These are phyloP conservation scores for Lolium perenne DNA, from an alignment of 176 grass and related monocot genomes.

Conservation along the genomic window DNA sequence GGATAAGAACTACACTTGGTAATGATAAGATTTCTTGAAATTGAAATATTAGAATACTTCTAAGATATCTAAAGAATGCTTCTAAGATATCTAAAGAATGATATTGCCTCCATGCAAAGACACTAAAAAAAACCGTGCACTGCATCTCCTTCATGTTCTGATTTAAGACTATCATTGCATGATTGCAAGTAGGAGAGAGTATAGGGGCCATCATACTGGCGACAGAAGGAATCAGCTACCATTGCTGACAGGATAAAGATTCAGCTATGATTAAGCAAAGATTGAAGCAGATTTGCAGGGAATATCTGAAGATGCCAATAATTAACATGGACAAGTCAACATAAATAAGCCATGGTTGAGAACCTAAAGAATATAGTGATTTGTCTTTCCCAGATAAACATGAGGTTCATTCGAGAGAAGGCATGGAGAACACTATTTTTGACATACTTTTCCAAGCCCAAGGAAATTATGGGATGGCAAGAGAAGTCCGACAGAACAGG, in stretches of 20 bases:
- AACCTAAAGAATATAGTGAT: conserved; percentile 47
- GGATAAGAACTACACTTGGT: neutral
- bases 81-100: neutral
- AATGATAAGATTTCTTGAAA: neutral
- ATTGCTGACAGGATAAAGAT: conserved; percentile 23
- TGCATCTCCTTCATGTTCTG: conserved; percentile 9
- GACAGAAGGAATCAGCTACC: neutral
- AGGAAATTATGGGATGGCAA: conserved; percentile 34
- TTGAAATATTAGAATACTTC: neutral
- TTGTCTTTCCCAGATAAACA: conserved; percentile 37
- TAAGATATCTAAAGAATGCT: neutral
- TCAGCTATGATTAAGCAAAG: conserved; percentile 16
- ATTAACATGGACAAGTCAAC: conserved; percentile 37
- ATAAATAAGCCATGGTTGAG: conserved; percentile 36
- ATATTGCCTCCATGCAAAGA: conserved; percentile 20
- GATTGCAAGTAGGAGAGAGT: conserved; percentile 1
- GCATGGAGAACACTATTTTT: conserved; percentile 23
- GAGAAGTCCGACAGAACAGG: conserved; percentile 35
- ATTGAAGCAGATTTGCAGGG: conserved; percentile 31
- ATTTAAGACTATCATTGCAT: conserved; percentile 8
- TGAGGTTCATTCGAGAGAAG: conserved; percentile 41
- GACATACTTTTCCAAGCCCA: conserved; percentile 37
- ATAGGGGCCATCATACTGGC: neutral
- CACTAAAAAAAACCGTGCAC: conserved; percentile 21
- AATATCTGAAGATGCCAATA: conserved; percentile 37